phyloP scores from a whole-genome alignment of 1,284 basidiomycete genomes.

The Polyporus tsugae region DNA sequence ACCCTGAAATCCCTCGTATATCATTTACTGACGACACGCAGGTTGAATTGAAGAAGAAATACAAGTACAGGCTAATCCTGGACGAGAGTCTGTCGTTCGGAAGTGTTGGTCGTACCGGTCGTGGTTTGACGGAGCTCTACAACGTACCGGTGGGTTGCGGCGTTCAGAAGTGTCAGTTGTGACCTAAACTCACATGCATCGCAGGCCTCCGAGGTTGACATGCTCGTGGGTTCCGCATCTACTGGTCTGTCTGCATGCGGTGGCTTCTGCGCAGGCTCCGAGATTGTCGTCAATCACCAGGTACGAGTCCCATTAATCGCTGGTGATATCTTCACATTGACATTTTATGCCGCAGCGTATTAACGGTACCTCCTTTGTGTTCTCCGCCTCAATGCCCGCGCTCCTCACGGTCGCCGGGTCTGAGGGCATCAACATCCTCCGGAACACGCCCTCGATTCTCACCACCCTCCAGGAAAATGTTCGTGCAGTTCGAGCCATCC shows the following conservation, averaged over 20 bases:
- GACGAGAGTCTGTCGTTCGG: slow-evolving; percentile 97
- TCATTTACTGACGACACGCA: slow-evolving; percentile 39
- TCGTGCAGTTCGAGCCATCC: slow-evolving; percentile 74
- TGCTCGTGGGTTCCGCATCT: slow-evolving; percentile 88
- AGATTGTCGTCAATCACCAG: slow-evolving; percentile 89
- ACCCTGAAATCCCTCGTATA: neutral
- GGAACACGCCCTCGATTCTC: slow-evolving; percentile 79
- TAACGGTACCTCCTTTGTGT: slow-evolving; percentile 96
- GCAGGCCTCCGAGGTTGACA: slow-evolving; percentile 79
- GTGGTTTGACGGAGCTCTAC: slow-evolving; percentile 94
- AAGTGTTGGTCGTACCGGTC: slow-evolving; percentile 90
- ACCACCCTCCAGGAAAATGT: slow-evolving; percentile 85
- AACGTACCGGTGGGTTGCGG: slow-evolving; percentile 79
- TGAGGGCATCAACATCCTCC: slow-evolving; percentile 83
- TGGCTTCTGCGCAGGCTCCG: slow-evolving; percentile 95
- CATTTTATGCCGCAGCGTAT: slow-evolving; percentile 71
- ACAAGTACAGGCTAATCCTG: slow-evolving; percentile 95
- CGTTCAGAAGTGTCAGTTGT: neutral
- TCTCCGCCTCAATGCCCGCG: slow-evolving; percentile 94
- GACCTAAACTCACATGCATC: neutral
- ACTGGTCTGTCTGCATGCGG: slow-evolving; percentile 87
- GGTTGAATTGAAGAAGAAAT: slow-evolving; percentile 94
- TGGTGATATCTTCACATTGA: neutral
- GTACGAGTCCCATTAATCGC: slow-evolving; percentile 45
- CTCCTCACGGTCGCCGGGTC: slow-evolving; percentile 90